Evolutionary conservation across 2,329 filamentous ascomycete genomes (phyloP).

Genomic region (Epichloe aotearoae): DNA sequence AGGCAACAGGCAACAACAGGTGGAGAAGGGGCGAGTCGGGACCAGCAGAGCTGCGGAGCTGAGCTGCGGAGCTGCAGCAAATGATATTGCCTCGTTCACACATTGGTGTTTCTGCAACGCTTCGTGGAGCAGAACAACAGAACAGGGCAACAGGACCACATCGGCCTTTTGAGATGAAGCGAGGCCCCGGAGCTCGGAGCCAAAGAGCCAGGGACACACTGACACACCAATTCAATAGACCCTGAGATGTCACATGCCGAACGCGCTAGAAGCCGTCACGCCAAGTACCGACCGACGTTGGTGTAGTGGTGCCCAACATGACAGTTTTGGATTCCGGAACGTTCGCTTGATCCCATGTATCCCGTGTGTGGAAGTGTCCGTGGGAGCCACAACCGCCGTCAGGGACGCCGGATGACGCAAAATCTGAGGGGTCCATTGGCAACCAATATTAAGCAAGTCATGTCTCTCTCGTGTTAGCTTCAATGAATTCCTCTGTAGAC

Average conservation of each 20-base stretch:
- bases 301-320: neutral
- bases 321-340: neutral
- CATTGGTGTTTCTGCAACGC: no score
- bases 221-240: neutral
- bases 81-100: no score
- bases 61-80: no score
- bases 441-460: neutral
- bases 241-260: neutral
- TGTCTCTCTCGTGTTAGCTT: neutral
- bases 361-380: neutral
- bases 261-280: neutral
- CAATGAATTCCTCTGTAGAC: neutral
- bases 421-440: neutral
- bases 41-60: no score
- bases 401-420: neutral
- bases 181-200: neutral
- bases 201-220: no score
- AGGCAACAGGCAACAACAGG: no score
- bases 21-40: no score
- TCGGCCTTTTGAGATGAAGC: no score
- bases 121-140: no score
- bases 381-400: neutral
- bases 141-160: no score
- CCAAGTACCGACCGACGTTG: neutral
- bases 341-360: neutral